Evolutionary conservation across 495 filamentous ascomycete genomes (phyloP).

Genomic region (Podospora tetraspora): DNA sequence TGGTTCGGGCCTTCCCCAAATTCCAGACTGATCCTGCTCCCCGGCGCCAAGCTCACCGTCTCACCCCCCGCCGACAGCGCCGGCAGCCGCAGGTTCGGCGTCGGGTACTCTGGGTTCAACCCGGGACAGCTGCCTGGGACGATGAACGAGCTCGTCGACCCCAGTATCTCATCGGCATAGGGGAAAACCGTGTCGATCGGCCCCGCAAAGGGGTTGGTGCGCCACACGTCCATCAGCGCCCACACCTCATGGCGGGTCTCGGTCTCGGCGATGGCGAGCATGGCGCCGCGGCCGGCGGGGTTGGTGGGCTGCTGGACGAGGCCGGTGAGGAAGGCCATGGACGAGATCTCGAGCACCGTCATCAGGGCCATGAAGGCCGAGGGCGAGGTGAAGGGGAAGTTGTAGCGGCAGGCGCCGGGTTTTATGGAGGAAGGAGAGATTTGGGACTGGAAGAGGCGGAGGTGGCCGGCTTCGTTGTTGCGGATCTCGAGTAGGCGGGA

Average conservation of each 20-base stretch:
- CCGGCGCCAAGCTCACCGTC: slow-evolving; percentile 38
- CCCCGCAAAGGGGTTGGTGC: slow-evolving; percentile 44
- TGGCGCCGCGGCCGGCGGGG: slow-evolving; percentile 35
- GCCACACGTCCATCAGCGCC: slow-evolving; percentile 50
- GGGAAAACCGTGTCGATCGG: slow-evolving; percentile 49
- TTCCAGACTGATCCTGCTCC: slow-evolving; percentile 36
- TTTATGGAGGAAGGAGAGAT: slow-evolving; percentile 50
- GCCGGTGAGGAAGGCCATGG: slow-evolving; percentile 51
- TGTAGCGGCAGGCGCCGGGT: slow-evolving; percentile 48
- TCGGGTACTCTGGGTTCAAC: slow-evolving; percentile 46
- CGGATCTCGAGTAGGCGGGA: slow-evolving; percentile 49
- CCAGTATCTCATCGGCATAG: slow-evolving; percentile 50
- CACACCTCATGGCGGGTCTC: slow-evolving; percentile 49
- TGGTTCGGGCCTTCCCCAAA: slow-evolving; percentile 38
- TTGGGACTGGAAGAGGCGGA: slow-evolving; percentile 50
- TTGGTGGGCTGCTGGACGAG: slow-evolving; percentile 41
- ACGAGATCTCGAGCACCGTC: slow-evolving; percentile 48
- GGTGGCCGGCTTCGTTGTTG: slow-evolving; percentile 53
- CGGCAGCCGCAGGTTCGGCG: slow-evolving; percentile 39
- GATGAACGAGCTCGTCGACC: slow-evolving; percentile 46
- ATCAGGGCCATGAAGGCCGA: slow-evolving; percentile 40
- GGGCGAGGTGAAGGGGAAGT: slow-evolving; percentile 38
- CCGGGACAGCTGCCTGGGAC: slow-evolving; percentile 45
- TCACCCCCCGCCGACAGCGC: slow-evolving; percentile 33
- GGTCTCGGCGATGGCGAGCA: slow-evolving; percentile 45